phyloP scores from a whole-genome alignment of 1,139 yeast species.

The Hansenula anomala region DNA sequence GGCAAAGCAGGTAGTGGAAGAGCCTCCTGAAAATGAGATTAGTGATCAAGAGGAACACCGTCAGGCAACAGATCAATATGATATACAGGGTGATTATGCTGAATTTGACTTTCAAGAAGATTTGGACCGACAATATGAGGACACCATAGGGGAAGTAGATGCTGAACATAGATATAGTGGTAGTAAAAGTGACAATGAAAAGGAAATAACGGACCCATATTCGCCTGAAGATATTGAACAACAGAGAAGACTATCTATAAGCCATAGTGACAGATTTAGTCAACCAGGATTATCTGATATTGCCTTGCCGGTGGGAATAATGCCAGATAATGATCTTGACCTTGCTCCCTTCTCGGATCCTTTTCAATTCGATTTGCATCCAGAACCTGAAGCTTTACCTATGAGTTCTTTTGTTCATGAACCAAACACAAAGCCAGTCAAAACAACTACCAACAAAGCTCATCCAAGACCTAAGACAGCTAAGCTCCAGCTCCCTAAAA shows the following conservation, averaged over 20 bases:
- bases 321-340: slow-evolving; percentile 11
- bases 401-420: too few relatives aligned
- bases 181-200: too few relatives aligned
- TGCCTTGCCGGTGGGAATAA: slow-evolving; percentile 20
- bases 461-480: too few relatives aligned
- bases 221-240: background rate
- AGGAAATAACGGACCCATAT: background rate
- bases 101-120: slow-evolving; percentile 3
- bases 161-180: too few relatives aligned
- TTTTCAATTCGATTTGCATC: background rate
- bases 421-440: background rate
- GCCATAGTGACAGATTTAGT: background rate
- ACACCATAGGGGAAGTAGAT: too few relatives aligned
- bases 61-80: background rate
- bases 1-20: slow-evolving; percentile 5
- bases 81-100: background rate
- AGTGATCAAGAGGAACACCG: background rate
- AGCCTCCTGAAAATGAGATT: too few relatives aligned
- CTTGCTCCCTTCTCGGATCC: slow-evolving; percentile 7
- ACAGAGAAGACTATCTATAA: background rate
- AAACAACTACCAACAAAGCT: background rate
- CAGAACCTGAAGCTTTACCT: background rate
- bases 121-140: background rate
- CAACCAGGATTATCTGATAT: slow-evolving; percentile 15
- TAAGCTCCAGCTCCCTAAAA: too few relatives aligned